Base-by-base conservation (phyloP, 257 asterid genomes). In the Plantago ovata region DNA sequence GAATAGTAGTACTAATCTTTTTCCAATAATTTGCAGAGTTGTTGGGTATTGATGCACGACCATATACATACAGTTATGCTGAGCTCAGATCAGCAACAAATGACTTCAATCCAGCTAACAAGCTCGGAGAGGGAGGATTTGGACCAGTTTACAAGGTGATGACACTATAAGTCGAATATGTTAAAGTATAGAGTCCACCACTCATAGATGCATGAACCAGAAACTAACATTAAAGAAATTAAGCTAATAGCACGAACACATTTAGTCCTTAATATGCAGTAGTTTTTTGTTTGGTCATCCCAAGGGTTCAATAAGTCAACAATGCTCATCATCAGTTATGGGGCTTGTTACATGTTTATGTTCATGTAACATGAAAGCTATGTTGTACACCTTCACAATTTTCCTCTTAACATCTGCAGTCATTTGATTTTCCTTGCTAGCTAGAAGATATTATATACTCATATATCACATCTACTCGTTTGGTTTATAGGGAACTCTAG, bases 91-190 rank as follows among this genome's bases (percentile, higher is more conserved):
- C 80, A 39, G 95, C 88, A 15, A 89, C 97, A 15, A 68, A 72
- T 38, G 95, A 83, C 65, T 89, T 89, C 56, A 56, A 57, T 73
- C 77, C 83, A 63, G 64, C 70, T 60, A 83, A 89, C 66, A 85
- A 80, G 76, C 95, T 89, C 44, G 95, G 97, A 66, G 97, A 89
- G 78, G 95, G 97, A 61, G 97, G 97, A 67, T 89, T 89, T 49
- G 95, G 95, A 73, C 91, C 95, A 10, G 97, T 89, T 45, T 89
- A 66, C 80, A 79, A 78, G 97, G 97, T 85, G 73, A 50, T n/a
- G n/a, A 40, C 21, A 28, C 38, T 53, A 21, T 16, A 45, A 41
- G 42, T 15, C n/a, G 3, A 55, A 40, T n/a, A 32, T 11, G 10
- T 12, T 43, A 10, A 41, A 57, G 20, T 38, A 11, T 24, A 64